These are phyloP conservation scores for Skeletonema potamos DNA, from an alignment of 108 stramenopile species.

Conservation along the genomic window DNA sequence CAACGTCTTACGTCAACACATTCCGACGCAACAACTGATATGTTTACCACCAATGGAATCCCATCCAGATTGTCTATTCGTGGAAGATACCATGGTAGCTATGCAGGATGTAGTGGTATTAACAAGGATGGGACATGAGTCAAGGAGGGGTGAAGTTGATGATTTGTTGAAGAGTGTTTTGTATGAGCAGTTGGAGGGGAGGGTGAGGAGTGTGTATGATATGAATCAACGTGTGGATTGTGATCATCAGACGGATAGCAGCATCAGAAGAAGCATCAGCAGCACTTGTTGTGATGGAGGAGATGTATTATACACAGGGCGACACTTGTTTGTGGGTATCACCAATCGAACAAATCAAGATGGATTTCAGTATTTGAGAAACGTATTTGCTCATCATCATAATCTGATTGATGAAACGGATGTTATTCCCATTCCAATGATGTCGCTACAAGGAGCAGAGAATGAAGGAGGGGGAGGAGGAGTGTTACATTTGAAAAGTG, in stretches of 20 bases:
- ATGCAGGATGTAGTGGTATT: slow-evolving; percentile 53
- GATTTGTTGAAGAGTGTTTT: slow-evolving; percentile 41
- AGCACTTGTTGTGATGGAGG: slow-evolving; percentile 64
- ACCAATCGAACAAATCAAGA: slow-evolving; percentile 57
- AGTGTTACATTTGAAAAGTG: slow-evolving; percentile 72
- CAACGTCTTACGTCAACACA: slow-evolving; percentile 24
- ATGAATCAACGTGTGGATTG: slow-evolving; percentile 32
- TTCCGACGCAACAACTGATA: slow-evolving; percentile 31
- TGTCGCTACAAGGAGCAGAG: not conserved
- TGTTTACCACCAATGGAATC: slow-evolving; percentile 50
- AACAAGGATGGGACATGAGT: slow-evolving; percentile 51
- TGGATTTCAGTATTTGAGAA: slow-evolving; percentile 41
- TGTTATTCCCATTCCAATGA: slow-evolving; percentile 42
- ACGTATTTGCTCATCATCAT: slow-evolving; percentile 26
- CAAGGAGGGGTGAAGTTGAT: slow-evolving; percentile 58
- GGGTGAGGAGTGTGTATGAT: slow-evolving; percentile 44
- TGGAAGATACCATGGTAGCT: slow-evolving; percentile 74
- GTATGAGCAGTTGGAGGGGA: slow-evolving; percentile 26
- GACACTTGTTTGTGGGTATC: slow-evolving; percentile 72
- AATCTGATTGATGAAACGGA: not conserved
- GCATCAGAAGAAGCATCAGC: too few species aligned
- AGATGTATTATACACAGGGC: slow-evolving; percentile 63
- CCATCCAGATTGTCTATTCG: slow-evolving; percentile 69
- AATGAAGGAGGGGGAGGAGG: slow-evolving; percentile 9
- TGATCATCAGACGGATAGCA: too few species aligned